phyloP scores from a whole-genome alignment of 148 eudicot genomes.

The Polygonum aviculare region DNA sequence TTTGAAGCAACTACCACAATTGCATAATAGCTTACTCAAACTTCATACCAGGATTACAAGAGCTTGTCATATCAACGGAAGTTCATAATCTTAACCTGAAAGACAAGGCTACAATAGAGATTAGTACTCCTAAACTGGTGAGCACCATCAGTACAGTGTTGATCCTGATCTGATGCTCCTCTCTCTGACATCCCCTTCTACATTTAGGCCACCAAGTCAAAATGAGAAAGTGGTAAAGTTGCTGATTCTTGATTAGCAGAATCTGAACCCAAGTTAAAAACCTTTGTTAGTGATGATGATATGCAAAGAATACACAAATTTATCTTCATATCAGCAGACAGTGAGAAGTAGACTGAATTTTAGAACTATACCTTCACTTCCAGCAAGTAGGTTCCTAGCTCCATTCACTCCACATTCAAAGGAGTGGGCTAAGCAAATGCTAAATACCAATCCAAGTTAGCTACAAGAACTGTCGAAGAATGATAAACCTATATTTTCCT shows the following conservation, averaged over 20 bases:
- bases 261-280: neutral
- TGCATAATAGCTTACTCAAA: neutral
- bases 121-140: neutral
- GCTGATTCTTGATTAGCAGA: neutral
- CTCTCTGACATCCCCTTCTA: neutral
- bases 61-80: neutral
- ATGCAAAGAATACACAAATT: neutral
- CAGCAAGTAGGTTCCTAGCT: neutral
- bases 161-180: neutral
- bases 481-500: neutral
- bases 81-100: neutral
- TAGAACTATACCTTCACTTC: neutral
- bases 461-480: neutral
- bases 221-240: neutral
- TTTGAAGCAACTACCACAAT: neutral
- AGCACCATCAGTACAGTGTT: neutral
- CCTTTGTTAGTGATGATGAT: neutral
- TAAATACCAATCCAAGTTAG: neutral
- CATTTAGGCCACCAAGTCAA: neutral
- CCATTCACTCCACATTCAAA: neutral
- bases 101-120: neutral
- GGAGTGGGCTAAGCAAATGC: neutral
- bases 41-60: neutral
- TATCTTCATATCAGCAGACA: neutral
- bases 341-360: neutral